Evolutionary conservation across 768 basidiomycete species (phyloP), one percentile per base, ranked within the genome.

Genomic region (Serendipita sp.): DNA sequence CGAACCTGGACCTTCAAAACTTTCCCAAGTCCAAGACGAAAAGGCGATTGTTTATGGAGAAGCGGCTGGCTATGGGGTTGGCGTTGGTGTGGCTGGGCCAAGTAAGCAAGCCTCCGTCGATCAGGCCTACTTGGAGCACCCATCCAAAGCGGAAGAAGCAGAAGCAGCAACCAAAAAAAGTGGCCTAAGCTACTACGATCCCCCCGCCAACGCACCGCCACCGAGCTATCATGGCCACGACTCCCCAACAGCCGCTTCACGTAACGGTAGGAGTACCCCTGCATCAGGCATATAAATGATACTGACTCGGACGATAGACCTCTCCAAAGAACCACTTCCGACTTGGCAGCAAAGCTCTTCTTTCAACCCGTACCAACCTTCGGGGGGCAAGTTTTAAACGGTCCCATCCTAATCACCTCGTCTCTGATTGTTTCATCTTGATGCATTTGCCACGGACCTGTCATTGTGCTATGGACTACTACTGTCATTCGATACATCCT

Each of bases 101-200:
- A 23, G n/a, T 34, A 60, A 60, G 34, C 55, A 60, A 60, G 55
- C 55, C 34, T 60, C 55, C n/a, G 55, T 60, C 27, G 55, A 60
- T 60, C 52, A 53, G 29, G 55, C 55, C 18, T 60, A 60, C 55
- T 60, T 60, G 55, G 55, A 60, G n/a, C 55, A 60, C 34, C 55
- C 55, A 3, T 60, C 55, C 16, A 60, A 60, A 34, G 55, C 55
- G 16, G 34, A 60, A 29, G 55, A 60, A 31, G 55, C 55, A 31
- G 37, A 13, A 6, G 13, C 37, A 13, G 8, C 48, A 50, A 18
- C 48, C 6, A 50, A 50, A 50, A 50, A 50, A 16, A 18, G 29
- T 31, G 48, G 48, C 48, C n/a, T 31, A 50, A 18, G 18, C 29
- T 50, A 50, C 33, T 60, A 60, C 31, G 55, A 60, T 34, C 55